Evolutionary conservation across 73 alveolate genomes (phyloP).

Genomic region (Symbiodinium pilosum): DNA sequence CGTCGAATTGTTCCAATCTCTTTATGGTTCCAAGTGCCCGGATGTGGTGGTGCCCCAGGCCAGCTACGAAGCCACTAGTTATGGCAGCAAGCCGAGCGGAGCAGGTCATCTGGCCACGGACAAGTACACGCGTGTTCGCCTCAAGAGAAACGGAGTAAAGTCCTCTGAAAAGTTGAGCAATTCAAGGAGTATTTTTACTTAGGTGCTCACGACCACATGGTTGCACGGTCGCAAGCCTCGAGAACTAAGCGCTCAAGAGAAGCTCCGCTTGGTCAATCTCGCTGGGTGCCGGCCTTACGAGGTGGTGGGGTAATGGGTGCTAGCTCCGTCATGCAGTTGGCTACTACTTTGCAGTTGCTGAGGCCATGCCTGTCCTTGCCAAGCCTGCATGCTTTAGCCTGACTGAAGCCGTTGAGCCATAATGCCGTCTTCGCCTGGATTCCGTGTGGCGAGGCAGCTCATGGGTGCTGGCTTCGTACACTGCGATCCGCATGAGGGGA

Average conservation of each 20-base stretch:
- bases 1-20: slow-evolving; percentile 19
- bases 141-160: background rate
- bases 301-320: background rate
- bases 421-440: background rate
- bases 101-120: slow-evolving; percentile 76
- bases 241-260: slow-evolving; percentile 41
- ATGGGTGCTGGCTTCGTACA: slow-evolving; percentile 87
- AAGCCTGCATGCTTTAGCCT: background rate
- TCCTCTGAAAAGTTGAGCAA: background rate
- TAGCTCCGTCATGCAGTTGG: background rate
- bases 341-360: background rate
- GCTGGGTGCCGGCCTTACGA: slow-evolving; percentile 21
- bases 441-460: slow-evolving; percentile 21
- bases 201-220: slow-evolving; percentile 84
- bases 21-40: slow-evolving; percentile 26
- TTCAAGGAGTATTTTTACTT: background rate
- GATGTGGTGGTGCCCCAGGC: slow-evolving; percentile 93
- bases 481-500: slow-evolving; percentile 95
- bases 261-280: slow-evolving; percentile 60
- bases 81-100: background rate
- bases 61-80: too few relatives aligned
- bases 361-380: slow-evolving; percentile 62
- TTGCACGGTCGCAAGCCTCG: slow-evolving; percentile 85
- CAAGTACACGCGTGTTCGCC: background rate
- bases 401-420: too few relatives aligned